Conservation (phyloP, 495 filamentous ascomycete species). For the Penicillium longicatenatum region DNA sequence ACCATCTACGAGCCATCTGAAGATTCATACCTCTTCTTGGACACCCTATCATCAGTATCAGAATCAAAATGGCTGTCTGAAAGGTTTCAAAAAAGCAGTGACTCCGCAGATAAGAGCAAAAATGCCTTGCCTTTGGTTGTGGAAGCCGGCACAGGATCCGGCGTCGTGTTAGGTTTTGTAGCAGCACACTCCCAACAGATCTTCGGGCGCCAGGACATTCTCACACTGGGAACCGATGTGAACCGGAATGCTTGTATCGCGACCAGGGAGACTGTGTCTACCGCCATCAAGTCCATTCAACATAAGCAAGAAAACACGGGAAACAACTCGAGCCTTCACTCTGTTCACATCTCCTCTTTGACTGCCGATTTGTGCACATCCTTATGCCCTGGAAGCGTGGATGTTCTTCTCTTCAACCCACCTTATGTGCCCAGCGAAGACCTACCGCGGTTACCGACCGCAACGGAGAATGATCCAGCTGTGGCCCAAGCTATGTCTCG, state of each 20-base stretch:
- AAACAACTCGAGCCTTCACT: constrained; percentile 9
- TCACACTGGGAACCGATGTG: constrained; percentile 77
- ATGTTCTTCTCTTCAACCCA: constrained; percentile 93
- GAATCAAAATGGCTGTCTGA: constrained; percentile 71
- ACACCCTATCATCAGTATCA: constrained; percentile 75
- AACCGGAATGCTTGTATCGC: constrained; percentile 78
- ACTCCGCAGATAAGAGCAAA: constrained; percentile 3
- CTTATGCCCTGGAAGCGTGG: constrained; percentile 59
- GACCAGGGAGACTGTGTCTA: constrained; percentile 60
- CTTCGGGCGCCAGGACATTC: constrained; percentile 68
- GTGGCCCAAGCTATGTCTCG: constrained; percentile 22
- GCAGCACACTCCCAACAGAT: constrained; percentile 71
- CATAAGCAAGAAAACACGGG: background rate
- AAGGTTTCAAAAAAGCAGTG: constrained; percentile 45
- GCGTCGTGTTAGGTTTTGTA: constrained; percentile 85
- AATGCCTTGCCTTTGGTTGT: constrained; percentile 65
- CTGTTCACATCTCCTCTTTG: constrained; percentile 59
- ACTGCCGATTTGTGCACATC: constrained; percentile 65
- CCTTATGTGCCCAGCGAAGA: constrained; percentile 87
- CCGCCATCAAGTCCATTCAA: constrained; percentile 48
- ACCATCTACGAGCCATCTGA: constrained; percentile 92
- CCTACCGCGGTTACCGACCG: constrained; percentile 55
- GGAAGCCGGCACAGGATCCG: constrained; percentile 91
- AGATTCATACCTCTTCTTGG: constrained; percentile 92
- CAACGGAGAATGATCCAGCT: constrained; percentile 26